Evolutionary conservation across 2,329 filamentous ascomycete species (phyloP), one percentile per base, ranked within the genome.

Genomic region (Diaporthe sp.): DNA sequence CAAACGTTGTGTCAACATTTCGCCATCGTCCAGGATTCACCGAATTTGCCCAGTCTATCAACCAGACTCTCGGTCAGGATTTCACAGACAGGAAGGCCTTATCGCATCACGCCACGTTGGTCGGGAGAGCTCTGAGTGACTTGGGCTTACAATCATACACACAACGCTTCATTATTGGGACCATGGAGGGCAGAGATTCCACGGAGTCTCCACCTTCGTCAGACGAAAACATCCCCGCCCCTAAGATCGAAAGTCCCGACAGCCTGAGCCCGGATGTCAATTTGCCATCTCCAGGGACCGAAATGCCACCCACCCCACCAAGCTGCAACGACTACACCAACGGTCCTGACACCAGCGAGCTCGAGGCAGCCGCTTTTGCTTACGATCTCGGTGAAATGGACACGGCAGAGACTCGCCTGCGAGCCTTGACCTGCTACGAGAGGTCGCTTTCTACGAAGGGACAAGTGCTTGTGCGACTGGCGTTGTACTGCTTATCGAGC

Each of bases 401-500:
- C n/a, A n/a, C n/a, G n/a, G n/a, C n/a, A n/a, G n/a, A 58, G 32
- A 19, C 30, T 30, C 25, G 44, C 4, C 22, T 73, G 15, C 71
- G 30, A 58, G 35, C 27, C 25, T 44, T 73, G 13, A 44, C 42
- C 47, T 37, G 51, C 22, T 39, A 30, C 27, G n/a, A 63, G 12
- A 37, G 47, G 4, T n/a, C 56, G 7, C 37, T n/a, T n/a, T n/a
- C n/a, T n/a, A n/a, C n/a, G n/a, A n/a, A n/a, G n/a, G n/a, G n/a
- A n/a, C n/a, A n/a, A n/a, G n/a, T n/a, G n/a, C n/a, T n/a, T n/a
- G n/a, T n/a, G n/a, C n/a, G n/a, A n/a, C n/a, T n/a, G n/a, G 71
- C 71, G 13, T 73, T 61, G 71, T 68, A 59, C 39, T 73, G 61
- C 71, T 53, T 68, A 59, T 68, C n/a, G n/a, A n/a, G n/a, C n/a